Base-by-base conservation (phyloP, 2,329 filamentous ascomycete species). In the Chaetomium strumarium region DNA sequence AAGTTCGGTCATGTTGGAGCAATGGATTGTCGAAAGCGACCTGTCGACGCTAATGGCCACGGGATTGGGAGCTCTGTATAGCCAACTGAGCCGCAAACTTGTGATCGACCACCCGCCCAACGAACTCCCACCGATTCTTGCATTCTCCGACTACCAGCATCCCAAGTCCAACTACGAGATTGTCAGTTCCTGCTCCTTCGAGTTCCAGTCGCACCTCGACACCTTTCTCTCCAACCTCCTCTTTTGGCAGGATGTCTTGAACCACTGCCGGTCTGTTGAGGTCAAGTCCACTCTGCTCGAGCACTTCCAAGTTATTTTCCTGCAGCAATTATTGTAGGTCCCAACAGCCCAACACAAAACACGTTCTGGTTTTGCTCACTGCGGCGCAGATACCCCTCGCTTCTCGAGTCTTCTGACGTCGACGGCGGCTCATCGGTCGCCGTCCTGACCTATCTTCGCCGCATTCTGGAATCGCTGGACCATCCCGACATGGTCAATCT, bases 171-270 rank as follows among this genome's bases (percentile, higher is more conserved):
- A 83, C 59, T 78, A 83, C 62, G 81, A 89, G 63, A 80, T 91
- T 59, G 81, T 90, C 62, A 84, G 82, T 70, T 84, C 89, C 45
- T 85, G 86, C 66, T 84, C 85, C 2, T 74, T 79, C 1, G 83
- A 90, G 54, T 90, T 95, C 57, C 86, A 89, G 63, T 80, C 83
- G n/a, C 89, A 96, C 62, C 81, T 97, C 64, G 85, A 92, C 50
- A 95, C 91, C 0, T 99, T 99, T 64, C 77, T 99, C 39, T 96
- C 93, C 0, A 95, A 97, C 66, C 78, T 99, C 45, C 76, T 95
- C 6, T 99, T 99, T 66, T 99, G 93, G 93, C 93, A 99, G 71
- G 93, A 99, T 68, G 91, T 96, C 33, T 75, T 99, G 55, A 93
- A 97, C 67, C 92, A 97, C 69, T 99, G 93, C 72, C 84, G 85